Percentiles rank a stretch among this genome's conserved stretches.
Conservation (phyloP, 1,139 yeast species). For the Groenewaldozyma sp. region DNA sequence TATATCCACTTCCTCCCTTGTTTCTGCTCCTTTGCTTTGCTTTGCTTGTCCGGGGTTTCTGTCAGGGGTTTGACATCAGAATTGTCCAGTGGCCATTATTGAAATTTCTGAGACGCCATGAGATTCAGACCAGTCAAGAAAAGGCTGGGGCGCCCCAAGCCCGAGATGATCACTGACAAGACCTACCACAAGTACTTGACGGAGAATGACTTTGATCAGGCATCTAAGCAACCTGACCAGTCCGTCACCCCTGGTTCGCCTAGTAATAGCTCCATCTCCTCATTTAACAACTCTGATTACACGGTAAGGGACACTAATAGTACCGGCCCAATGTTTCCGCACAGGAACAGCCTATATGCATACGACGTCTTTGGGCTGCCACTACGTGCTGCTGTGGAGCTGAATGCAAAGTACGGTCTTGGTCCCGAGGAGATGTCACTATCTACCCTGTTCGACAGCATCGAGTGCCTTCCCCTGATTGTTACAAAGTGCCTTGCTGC, state of each 20-base stretch:
- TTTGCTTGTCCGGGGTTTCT: no score
- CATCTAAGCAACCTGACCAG: no score
- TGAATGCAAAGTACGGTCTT: neutral
- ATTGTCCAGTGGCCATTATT: no score
- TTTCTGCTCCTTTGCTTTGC: no score
- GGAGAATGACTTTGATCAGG: neutral
- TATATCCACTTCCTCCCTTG: no score
- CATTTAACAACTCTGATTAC: neutral
- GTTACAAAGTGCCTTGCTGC: conserved; percentile 19
- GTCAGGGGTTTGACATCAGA: no score
- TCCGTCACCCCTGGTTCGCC: no score
- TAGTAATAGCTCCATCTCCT: no score
- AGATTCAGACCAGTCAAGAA: no score
- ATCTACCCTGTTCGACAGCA: no score
- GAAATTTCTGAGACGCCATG: no score
- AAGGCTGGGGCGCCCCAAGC: conserved; percentile 3
- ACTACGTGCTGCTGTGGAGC: conserved; percentile 2
- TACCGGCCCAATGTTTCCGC: neutral
- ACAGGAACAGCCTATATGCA: neutral
- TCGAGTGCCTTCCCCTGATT: conserved; percentile 20
- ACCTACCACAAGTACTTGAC: neutral
- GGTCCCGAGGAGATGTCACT: neutral
- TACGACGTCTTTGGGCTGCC: conserved; percentile 6
- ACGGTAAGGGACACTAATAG: neutral
- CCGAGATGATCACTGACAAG: conserved; percentile 1